Evolutionary conservation across 2,329 filamentous ascomycete species (phyloP), one percentile per base, ranked within the genome.

Genomic region (Hortaea sp.): DNA sequence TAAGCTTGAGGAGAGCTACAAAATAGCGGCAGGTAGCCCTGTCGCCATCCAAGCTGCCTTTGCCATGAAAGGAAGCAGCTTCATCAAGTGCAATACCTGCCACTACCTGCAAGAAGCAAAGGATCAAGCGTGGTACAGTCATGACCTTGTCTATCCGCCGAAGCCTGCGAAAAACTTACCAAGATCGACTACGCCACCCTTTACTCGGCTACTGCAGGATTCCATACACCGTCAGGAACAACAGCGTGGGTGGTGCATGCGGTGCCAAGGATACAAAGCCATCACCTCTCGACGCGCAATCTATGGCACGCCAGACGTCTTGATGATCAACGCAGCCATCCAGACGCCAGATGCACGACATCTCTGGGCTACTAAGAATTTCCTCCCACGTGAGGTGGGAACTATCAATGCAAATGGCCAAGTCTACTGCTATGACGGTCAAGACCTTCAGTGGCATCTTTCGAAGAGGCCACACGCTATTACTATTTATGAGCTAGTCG

Each of bases 361-460:
- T 49, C 74, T 95, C 11, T 98, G 94, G 94, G 80, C 86, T 1
- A 87, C 82, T 9, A 87, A 87, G 0, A 87, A 86, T 11, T 98
- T 90, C 83, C 72, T 98, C 9, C 92, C 92, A 0, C 85, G 92
- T 60, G 88, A 97, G 63, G 89, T 98, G 57, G 92, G 92, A 34
- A 79, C 98, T 59, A 86, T 94, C 47, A 79, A 95, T 47, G 86
- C 94, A 49, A 80, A 86, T 57, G 88, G 87, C n/a, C 86, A 94
- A 60, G 86, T 97, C 61, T 89, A 87, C 66, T 95, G 89, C 65
- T 97, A 88, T 53, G 89, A 98, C 65, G 90, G 92, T 2, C 84
- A 94, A 44, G 89, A 97, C 57, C 67, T 98, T 53, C 84, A 83
- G 61, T 68, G 85, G 41, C 86, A 92, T 56, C 68, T 94, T 20